These are phyloP conservation scores for Colletotrichum trifolii DNA, from an alignment of 2,329 filamentous ascomycete species.

Conservation along the genomic window DNA sequence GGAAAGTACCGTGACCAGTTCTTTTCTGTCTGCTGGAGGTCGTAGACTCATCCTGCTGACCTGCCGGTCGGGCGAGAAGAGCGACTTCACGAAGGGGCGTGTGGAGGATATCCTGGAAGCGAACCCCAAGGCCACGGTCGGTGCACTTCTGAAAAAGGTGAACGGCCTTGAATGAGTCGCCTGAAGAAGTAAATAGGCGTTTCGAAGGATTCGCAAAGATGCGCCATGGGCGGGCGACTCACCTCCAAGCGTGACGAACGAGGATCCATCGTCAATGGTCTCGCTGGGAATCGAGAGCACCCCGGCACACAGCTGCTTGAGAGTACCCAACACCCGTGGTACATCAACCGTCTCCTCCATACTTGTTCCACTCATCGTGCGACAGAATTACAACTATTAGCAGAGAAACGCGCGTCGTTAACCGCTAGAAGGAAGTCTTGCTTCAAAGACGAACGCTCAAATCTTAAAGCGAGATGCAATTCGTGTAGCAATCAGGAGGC, in stretches of 20 bases:
- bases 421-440: too few relatives aligned
- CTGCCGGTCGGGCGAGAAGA: background rate
- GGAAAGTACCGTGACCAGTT: background rate
- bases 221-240: background rate
- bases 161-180: slow-evolving; percentile 30
- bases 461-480: background rate
- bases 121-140: slow-evolving; percentile 15
- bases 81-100: slow-evolving; percentile 8
- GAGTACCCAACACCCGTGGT: background rate
- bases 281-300: slow-evolving; percentile 6
- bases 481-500: background rate
- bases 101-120: slow-evolving; percentile 28
- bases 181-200: background rate
- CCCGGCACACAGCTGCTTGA: background rate
- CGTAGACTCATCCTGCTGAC: background rate
- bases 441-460: too few relatives aligned
- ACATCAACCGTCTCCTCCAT: background rate
- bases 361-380: background rate
- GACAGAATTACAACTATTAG: background rate
- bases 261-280: slow-evolving; percentile 5
- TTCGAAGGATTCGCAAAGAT: background rate
- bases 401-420: too few relatives aligned
- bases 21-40: background rate
- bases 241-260: slow-evolving; percentile 26
- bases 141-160: slow-evolving; percentile 25